Base-by-base conservation (phyloP, 1,284 basidiomycete genomes). In the Papiliotrema fonsecae region DNA sequence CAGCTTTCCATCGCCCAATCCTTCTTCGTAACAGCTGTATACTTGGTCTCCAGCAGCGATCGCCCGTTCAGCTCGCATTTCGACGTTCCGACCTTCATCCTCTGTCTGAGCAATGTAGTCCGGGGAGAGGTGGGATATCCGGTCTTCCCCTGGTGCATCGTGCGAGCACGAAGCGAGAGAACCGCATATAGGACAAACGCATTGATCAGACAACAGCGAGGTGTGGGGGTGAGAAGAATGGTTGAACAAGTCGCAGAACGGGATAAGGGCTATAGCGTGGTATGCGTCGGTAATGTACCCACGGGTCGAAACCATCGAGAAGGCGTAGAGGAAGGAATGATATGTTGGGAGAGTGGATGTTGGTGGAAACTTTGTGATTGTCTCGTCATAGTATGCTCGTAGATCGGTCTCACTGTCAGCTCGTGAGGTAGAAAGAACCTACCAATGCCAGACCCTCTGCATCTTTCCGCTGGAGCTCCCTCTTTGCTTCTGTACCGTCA, bases 171-270 rank as follows among this genome's bases (percentile, higher is more conserved):
- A 79, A 3, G 75, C 59, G 7, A 89, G 67, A 4, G 84, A 83
- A 14, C 91, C 91, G 65, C 91, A 94, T 41, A 73, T 73, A 11
- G 80, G 75, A 63, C 91, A 94, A n/a, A 93, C 89, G 67, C 84
- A 80, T 62, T 81, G 85, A 57, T 92, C 88, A 50, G 81, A 85
- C 82, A 88, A 60, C 34, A 55, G 55, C 2, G 54, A 52, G 10
- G 58, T 62, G 34, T 62, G 55, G 2, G 48, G 28, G 9, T 9
- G 30, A 34, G 47, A 45, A 18, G 55, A 56, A 42, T 94, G 91
- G 70, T 94, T 92, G 76, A 93, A 92, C 82, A 82, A 79, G 71
- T 94, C 91, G 28, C 88, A 88, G 53, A 92, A 80, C 2, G 91
- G 89, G 16, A 92, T 87, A 81, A 96, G 86, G 1, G 86, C 81